Percentiles rank a stretch among this genome's conserved stretches.
phyloP scores from a whole-genome alignment of 2,329 filamentous ascomycete species.

The Thelonectria discophora region DNA sequence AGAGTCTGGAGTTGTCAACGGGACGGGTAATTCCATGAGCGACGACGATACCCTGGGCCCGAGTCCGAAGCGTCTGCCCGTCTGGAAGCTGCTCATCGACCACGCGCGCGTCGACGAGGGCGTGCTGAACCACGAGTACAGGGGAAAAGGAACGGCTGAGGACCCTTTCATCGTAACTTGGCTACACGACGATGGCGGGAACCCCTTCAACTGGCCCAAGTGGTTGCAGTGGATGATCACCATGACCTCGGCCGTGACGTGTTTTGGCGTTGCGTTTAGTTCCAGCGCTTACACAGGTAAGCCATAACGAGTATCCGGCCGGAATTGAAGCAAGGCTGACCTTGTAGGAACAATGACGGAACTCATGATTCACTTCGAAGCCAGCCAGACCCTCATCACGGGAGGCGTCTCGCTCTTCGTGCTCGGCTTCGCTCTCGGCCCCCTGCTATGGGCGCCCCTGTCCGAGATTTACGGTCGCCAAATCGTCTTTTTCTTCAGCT shows the following conservation, averaged over 20 bases:
- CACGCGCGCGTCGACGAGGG: constrained; percentile 66
- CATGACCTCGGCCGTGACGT: constrained; percentile 69
- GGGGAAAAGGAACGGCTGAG: constrained; percentile 69
- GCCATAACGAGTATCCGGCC: neutral
- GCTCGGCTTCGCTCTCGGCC: constrained; percentile 68
- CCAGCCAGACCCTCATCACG: constrained; percentile 62
- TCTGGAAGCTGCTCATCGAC: constrained; percentile 59
- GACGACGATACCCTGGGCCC: constrained; percentile 18
- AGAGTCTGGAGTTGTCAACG: neutral
- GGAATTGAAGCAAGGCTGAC: neutral
- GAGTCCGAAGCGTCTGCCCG: constrained; percentile 1
- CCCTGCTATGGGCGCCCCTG: constrained; percentile 72
- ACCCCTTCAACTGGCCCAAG: constrained; percentile 68
- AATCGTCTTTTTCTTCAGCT: constrained; percentile 66
- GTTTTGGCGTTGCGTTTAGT: constrained; percentile 74
- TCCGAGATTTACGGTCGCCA: constrained; percentile 71
- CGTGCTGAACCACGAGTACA: constrained; percentile 64
- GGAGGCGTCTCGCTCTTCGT: constrained; percentile 72
- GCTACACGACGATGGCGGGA: constrained; percentile 71
- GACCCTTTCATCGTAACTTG: constrained; percentile 75
- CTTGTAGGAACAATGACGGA: constrained; percentile 48
- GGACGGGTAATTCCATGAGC: constrained; percentile 3
- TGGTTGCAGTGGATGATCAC: constrained; percentile 73
- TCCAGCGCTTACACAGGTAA: constrained; percentile 73
- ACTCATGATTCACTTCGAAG: constrained; percentile 64